phyloP scores from a whole-genome alignment of 225 moss, liverwort and hornwort species.

The Climacium dendroides region DNA sequence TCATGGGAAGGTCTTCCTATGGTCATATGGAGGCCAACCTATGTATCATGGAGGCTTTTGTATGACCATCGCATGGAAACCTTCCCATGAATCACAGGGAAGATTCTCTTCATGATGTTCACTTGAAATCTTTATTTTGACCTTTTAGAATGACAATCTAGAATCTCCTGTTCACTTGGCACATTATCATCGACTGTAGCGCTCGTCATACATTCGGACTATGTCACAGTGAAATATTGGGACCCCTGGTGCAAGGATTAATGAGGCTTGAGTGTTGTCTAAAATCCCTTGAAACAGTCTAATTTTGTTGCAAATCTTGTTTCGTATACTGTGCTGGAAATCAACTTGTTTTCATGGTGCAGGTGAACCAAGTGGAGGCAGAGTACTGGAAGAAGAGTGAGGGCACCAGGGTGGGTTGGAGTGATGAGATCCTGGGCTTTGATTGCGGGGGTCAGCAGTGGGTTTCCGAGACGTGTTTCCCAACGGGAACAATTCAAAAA shows the following conservation, averaged over 20 bases:
- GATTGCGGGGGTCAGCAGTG: conserved; percentile 99
- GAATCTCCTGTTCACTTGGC: background rate
- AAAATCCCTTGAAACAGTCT: background rate
- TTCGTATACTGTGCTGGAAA: background rate
- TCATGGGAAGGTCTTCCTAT: background rate
- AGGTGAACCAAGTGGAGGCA: conserved; percentile 76
- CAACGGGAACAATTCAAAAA: conserved; percentile 56
- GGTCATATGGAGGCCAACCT: background rate
- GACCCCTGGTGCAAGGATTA: background rate
- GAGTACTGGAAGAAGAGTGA: conserved; percentile 84
- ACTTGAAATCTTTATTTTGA: too few species aligned
- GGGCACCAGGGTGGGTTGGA: conserved; percentile 81
- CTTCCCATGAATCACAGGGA: background rate
- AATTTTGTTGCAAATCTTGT: background rate
- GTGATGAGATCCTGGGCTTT: conserved; percentile 90
- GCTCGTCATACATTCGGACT: background rate
- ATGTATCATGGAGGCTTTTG: background rate
- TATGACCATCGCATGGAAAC: background rate
- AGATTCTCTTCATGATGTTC: background rate
- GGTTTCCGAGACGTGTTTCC: conserved; percentile 89
- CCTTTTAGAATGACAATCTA: background rate
- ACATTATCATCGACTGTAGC: background rate
- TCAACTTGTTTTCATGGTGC: background rate
- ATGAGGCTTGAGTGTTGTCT: background rate
- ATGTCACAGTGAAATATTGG: background rate